Base-by-base conservation (phyloP, 257 asterid species). In the Henckelia pumila region DNA sequence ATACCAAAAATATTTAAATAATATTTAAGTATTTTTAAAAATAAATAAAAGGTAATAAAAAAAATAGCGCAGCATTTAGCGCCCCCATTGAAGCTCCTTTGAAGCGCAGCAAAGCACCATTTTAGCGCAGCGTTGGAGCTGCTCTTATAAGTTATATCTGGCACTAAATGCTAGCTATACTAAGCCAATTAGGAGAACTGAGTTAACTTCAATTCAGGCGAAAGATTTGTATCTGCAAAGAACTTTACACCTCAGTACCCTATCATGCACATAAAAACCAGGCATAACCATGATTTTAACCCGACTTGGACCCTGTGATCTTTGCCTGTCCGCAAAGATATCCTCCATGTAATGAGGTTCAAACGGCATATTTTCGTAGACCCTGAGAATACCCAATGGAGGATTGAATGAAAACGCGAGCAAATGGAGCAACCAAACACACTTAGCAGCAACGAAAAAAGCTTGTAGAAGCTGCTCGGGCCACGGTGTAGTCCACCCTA, bases 271-370 rank as follows among this genome's bases (percentile, higher is more conserved):
- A 82, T 85, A 87, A 77, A 92, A 92, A 0, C 98, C 98, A 40
- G 98, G 98, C 95, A 84, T 81, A n/a, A 90, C 97, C 98, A 90
- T 86, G 11, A 88, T 73, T 87, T 93, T 88, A 16, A 88, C 95
- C 77, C 76, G 63, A 71, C 90, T 75, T 8, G 77, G 35, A 40
- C 91, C 86, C 57, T 88, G 85, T 26, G 81, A 64, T 70, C 77
- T 85, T 62, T 85, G 88, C 76, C 76, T 79, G 53, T 88, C 96
- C 16, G 61, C 78, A 9, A 83, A 84, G 1, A 88, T 40, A 71
- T 93, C 96, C 78, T 93, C 99, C 97, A 93, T 93, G 71, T 79
- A 93, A 47, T 78, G 80, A 0, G 76, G 32, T 29, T 93, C 97
- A 22, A 88, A 90, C 24, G 66, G 61, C 68, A 72, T 67, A 26